Percentiles rank a stretch among this genome's conserved stretches.
Conservation (phyloP, 768 basidiomycete genomes). For the Pulveroboletus frians region DNA sequence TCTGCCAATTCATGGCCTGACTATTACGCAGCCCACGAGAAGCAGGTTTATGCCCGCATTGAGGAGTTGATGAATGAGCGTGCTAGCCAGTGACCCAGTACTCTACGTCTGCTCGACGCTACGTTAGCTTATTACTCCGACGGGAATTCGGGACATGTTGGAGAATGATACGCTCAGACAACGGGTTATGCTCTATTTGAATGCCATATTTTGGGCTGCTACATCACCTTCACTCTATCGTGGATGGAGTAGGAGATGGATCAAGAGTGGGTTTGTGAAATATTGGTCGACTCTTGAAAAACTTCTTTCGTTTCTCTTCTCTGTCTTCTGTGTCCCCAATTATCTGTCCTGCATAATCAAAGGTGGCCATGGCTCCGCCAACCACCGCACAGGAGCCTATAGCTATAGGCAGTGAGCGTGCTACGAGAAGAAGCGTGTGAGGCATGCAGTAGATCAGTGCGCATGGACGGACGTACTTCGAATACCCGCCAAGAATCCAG, state of each 20-base stretch:
- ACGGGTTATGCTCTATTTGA: slow-evolving; percentile 13
- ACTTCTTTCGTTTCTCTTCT: slow-evolving; percentile 70
- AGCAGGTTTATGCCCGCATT: slow-evolving; percentile 40
- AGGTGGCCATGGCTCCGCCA: slow-evolving; percentile 75
- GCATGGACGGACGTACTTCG: slow-evolving; percentile 47
- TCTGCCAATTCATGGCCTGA: slow-evolving; percentile 44
- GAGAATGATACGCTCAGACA: background rate
- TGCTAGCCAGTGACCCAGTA: background rate
- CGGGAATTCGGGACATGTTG: background rate
- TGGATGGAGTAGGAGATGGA: slow-evolving; percentile 11
- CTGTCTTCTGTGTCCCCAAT: slow-evolving; percentile 41
- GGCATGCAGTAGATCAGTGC: slow-evolving; percentile 1
- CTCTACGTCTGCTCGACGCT: background rate
- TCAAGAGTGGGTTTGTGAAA: slow-evolving; percentile 26
- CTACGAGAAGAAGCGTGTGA: slow-evolving; percentile 36
- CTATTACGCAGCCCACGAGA: slow-evolving; percentile 44
- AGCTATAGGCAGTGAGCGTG: slow-evolving; percentile 79
- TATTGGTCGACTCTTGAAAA: slow-evolving; percentile 71
- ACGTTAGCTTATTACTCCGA: slow-evolving; percentile 3
- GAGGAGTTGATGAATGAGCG: slow-evolving; percentile 26
- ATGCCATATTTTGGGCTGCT: slow-evolving; percentile 4
- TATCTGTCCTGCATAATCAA: slow-evolving; percentile 72
- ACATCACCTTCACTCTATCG: slow-evolving; percentile 17
- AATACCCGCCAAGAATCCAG: slow-evolving; percentile 86
- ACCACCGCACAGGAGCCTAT: slow-evolving; percentile 73